A percentile compares a stretch with the other conserved stretches of the same genome.
Conservation (phyloP, 164 flowering plant genomes). For the Euptelea pleiosperma region DNA sequence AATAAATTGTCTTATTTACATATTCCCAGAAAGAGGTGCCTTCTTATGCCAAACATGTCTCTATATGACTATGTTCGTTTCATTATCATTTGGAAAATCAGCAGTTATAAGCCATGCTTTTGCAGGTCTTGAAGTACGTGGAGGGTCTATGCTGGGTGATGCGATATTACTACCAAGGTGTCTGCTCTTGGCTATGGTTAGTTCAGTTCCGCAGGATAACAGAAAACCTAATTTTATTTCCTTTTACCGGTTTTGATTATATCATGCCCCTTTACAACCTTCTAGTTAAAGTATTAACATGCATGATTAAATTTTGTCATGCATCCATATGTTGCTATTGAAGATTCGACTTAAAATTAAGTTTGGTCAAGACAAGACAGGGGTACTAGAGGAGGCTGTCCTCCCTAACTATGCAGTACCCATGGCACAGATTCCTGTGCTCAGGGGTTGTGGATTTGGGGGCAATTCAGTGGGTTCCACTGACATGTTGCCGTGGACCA, state of each 20-base stretch:
- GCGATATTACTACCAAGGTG: constrained; percentile 94
- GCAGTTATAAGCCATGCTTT: constrained; percentile 1
- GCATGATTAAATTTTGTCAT: too few species aligned
- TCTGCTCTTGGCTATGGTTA: constrained; percentile 97
- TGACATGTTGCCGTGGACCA: neutral
- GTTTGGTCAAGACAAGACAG: neutral
- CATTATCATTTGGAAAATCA: neutral
- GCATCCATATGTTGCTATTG: too few species aligned
- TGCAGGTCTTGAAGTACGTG: constrained; percentile 88
- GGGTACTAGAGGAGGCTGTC: constrained; percentile 3
- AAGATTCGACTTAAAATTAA: neutral
- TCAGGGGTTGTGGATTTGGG: too few species aligned
- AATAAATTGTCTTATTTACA: too few species aligned
- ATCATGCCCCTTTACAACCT: too few species aligned
- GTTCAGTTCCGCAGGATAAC: constrained; percentile 21
- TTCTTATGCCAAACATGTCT: too few species aligned
- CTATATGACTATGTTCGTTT: too few species aligned
- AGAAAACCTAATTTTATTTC: too few species aligned
- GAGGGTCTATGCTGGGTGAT: constrained; percentile 99
- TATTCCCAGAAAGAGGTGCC: too few species aligned
- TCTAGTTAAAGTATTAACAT: too few species aligned
- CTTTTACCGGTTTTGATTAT: too few species aligned
- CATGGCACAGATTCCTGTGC: neutral
- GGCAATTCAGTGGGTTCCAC: neutral
- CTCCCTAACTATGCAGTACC: neutral